Evolutionary conservation across 2,329 filamentous ascomycete species (phyloP).

Genomic region (Cytospora piceicola): DNA sequence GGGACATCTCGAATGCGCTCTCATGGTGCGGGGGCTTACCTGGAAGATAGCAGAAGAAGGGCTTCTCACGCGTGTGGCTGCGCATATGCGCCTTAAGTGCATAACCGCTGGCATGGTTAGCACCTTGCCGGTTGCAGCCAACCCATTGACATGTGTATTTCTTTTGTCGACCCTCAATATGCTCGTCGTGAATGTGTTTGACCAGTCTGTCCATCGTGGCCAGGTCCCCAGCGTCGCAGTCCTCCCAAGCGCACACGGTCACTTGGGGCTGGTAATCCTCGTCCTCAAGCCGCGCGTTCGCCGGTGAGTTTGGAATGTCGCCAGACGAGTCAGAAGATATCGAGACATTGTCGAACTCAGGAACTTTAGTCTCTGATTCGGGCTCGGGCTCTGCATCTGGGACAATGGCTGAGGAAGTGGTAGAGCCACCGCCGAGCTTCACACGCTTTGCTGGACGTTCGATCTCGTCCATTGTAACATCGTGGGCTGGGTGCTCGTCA

Average conservation of each 20-base stretch:
- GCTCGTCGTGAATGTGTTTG: conserved; percentile 85
- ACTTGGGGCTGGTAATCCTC: conserved; percentile 79
- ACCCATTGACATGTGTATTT: conserved; percentile 99
- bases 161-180: conserved; percentile 91
- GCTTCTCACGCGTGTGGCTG: conserved; percentile 97
- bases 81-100: conserved; percentile 96
- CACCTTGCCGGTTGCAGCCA: conserved; percentile 84
- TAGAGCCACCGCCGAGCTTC: conserved; percentile 49
- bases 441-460: conserved; percentile 53
- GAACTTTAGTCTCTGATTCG: conserved; percentile 54
- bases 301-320: conserved; percentile 74
- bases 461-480: conserved; percentile 43
- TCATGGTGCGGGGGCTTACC: conserved; percentile 57
- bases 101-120: conserved; percentile 93
- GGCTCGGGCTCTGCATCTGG: conserved; percentile 52
- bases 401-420: conserved; percentile 49
- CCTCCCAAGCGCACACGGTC: conserved; percentile 77
- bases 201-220: conserved; percentile 82
- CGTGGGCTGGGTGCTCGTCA: conserved; percentile 50
- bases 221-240: conserved; percentile 71
- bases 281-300: conserved; percentile 70
- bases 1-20: not conserved
- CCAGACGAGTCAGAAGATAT: conserved; percentile 81
- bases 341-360: conserved; percentile 55
- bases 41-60: conserved; percentile 93